Percentiles rank a stretch among this genome's conserved stretches.
These are phyloP conservation scores for Phytophthora ohioensis DNA, from an alignment of 352 stramenopile species.

Conservation along the genomic window DNA sequence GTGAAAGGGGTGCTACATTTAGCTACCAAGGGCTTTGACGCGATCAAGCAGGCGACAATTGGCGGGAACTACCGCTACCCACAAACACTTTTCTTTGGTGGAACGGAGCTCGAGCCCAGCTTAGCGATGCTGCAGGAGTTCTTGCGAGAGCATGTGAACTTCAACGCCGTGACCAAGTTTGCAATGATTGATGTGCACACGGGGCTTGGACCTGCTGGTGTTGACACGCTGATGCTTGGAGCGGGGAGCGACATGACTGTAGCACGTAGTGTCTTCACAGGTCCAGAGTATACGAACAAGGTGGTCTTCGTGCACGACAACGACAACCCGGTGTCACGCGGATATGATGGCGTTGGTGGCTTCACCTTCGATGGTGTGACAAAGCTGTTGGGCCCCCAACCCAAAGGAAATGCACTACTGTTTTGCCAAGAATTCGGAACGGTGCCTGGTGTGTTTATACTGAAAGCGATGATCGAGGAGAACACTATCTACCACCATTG, in stretches of 20 bases:
- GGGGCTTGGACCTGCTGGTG: slow-evolving; percentile 78
- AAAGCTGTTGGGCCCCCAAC: slow-evolving; percentile 35
- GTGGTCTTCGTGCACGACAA: slow-evolving; percentile 43
- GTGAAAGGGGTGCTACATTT: slow-evolving; percentile 43
- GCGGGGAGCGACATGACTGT: slow-evolving; percentile 30
- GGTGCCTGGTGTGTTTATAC: slow-evolving; percentile 57
- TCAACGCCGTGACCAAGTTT: slow-evolving; percentile 47
- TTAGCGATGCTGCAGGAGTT: slow-evolving; percentile 70
- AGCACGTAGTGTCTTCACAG: slow-evolving; percentile 43
- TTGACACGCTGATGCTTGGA: slow-evolving; percentile 69
- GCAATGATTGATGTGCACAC: slow-evolving; percentile 95
- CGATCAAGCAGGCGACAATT: slow-evolving; percentile 89
- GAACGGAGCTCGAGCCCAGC: slow-evolving; percentile 75
- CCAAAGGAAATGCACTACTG: slow-evolving; percentile 41
- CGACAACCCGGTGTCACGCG: slow-evolving; percentile 49
- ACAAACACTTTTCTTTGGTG: slow-evolving; percentile 89
- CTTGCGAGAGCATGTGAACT: slow-evolving; percentile 58
- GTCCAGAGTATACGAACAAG: slow-evolving; percentile 35
- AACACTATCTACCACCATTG: slow-evolving; percentile 66
- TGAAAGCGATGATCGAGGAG: slow-evolving; percentile 70
- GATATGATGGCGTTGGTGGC: slow-evolving; percentile 65
- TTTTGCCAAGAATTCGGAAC: slow-evolving; percentile 83
- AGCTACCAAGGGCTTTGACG: slow-evolving; percentile 46
- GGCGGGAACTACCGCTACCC: slow-evolving; percentile 91
- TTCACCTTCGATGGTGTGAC: slow-evolving; percentile 52